These are phyloP conservation scores for Lunasporangiospora selenospora DNA, from an alignment of 192 early-diverging fungal species.

Conservation along the genomic window DNA sequence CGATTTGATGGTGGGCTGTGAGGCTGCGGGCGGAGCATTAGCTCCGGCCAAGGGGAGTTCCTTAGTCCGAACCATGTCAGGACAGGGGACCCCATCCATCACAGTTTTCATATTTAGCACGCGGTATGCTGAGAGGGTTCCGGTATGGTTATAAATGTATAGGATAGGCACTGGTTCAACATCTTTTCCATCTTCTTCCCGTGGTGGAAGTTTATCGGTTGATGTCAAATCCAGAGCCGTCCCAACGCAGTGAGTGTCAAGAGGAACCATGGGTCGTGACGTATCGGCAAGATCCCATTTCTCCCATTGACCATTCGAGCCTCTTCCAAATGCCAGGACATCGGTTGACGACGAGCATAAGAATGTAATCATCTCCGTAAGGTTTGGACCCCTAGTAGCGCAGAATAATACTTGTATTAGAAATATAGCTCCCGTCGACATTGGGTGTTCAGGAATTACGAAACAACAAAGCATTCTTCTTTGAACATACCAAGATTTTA, in stretches of 20 bases:
- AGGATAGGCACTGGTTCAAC: conserved; percentile 73
- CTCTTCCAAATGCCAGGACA: conserved; percentile 57
- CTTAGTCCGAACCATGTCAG: conserved; percentile 43
- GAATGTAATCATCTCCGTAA: conserved; percentile 49
- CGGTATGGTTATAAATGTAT: conserved; percentile 73
- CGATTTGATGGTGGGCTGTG: background rate
- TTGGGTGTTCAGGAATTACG: background rate
- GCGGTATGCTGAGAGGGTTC: conserved; percentile 68
- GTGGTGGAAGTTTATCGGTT: conserved; percentile 56
- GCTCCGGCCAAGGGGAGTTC: conserved; percentile 1
- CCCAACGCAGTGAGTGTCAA: conserved; percentile 74
- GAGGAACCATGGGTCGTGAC: conserved; percentile 61
- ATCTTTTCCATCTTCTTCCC: conserved; percentile 51
- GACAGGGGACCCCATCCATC: conserved; percentile 42
- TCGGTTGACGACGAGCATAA: conserved; percentile 52
- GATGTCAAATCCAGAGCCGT: conserved; percentile 78
- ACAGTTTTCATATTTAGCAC: conserved; percentile 65
- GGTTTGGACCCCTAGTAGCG: conserved; percentile 39
- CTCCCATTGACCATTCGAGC: conserved; percentile 62
- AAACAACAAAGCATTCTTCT: background rate
- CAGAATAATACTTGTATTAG: background rate
- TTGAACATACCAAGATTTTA: conserved; percentile 61
- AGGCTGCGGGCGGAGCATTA: background rate
- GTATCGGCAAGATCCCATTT: conserved; percentile 73
- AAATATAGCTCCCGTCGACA: background rate